Evolutionary conservation across 176 grass and related monocot genomes (phyloP), one percentile per base, ranked within the genome.

Genomic region (Otatea glauca): DNA sequence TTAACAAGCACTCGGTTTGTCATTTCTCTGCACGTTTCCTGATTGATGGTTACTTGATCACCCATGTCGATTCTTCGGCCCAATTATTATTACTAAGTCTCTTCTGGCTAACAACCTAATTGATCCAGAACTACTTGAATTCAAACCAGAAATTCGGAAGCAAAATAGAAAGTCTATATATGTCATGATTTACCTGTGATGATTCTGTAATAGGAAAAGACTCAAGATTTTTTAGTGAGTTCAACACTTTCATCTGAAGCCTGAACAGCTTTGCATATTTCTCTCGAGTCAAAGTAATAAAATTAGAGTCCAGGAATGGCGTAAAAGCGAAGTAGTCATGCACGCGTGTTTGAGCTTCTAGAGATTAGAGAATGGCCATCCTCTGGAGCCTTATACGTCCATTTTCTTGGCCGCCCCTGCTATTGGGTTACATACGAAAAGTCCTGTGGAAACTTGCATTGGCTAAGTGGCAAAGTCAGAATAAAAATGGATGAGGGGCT

Each of bases 361-460:
- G 60, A 87, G 35, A 65, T 29, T 38, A 42, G 21, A 35, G 47
- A 51, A 51, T 27, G 42, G 42, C 35, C 54, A 72, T 54, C 44
- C 32, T 75, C 17, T 27, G 4, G 29, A 75, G 32, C 2, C 39
- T 5, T 73, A 45, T 20, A 71, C 27, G 23, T 48, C 24, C 39
- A 34, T 75, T 29, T 72, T 20, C 68, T 41, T 65, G 81, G 44
- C 29, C 60, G 81, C 27, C n/a, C 56, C 4, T 54, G 14, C 21
- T 79, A 64, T 11, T 11, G 21, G 21, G 25, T 41, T 20, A 21
- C 18, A 16, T 63, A 21, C 35, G 47, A 43, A 9, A 77, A 47
- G 55, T 70, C 64, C 37, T 12, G 51, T 61, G 13, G 51, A 85
- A 86, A 80, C n/a, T 73, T n/a, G 34, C 45, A 32, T 5, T 6